Percentiles rank a stretch among this genome's conserved stretches.
phyloP scores from a whole-genome alignment of 164 flowering plant species.

The Pachysandra terminalis region DNA sequence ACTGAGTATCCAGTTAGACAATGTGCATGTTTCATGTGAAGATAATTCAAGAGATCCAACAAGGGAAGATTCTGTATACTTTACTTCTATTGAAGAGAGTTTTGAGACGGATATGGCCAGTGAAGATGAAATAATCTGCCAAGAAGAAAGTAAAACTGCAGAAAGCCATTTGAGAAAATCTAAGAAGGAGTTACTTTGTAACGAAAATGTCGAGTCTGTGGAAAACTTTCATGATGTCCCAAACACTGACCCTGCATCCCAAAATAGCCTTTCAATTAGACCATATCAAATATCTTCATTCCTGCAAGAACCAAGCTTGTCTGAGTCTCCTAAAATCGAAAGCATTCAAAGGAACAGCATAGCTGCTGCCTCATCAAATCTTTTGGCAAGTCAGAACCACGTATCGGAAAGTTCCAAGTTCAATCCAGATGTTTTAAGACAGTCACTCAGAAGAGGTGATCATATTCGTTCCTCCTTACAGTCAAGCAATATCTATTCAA shows the following conservation, averaged over 20 bases:
- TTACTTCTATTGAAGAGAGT: constrained; percentile 43
- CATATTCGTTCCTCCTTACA: constrained; percentile 51
- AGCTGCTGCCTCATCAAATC: constrained; percentile 26
- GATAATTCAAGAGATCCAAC: constrained; percentile 28
- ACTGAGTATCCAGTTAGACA: constrained; percentile 49
- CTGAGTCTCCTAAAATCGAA: constrained; percentile 87
- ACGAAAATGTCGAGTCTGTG: constrained; percentile 9
- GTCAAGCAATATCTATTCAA: constrained; percentile 53
- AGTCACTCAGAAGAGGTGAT: constrained; percentile 46
- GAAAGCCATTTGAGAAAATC: constrained; percentile 27
- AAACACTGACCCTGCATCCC: constrained; percentile 18
- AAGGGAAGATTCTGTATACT: constrained; percentile 30
- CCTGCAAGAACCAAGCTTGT: constrained; percentile 65
- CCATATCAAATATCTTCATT: constrained; percentile 30
- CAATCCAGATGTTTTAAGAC: constrained; percentile 26
- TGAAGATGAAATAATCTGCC: constrained; percentile 42
- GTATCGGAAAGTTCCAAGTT: constrained; percentile 30
- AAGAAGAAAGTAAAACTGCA: constrained; percentile 42
- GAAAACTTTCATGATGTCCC: constrained; percentile 7
- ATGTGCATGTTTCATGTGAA: constrained; percentile 39
- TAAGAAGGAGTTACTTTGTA: constrained; percentile 11
- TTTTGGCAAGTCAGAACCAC: constrained; percentile 25
- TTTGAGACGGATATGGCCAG: constrained; percentile 45
- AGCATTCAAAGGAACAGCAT: constrained; percentile 44
- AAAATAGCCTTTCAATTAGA: constrained; percentile 46